phyloP scores from a whole-genome alignment of 1,284 basidiomycete genomes.

The Athelia sp. region DNA sequence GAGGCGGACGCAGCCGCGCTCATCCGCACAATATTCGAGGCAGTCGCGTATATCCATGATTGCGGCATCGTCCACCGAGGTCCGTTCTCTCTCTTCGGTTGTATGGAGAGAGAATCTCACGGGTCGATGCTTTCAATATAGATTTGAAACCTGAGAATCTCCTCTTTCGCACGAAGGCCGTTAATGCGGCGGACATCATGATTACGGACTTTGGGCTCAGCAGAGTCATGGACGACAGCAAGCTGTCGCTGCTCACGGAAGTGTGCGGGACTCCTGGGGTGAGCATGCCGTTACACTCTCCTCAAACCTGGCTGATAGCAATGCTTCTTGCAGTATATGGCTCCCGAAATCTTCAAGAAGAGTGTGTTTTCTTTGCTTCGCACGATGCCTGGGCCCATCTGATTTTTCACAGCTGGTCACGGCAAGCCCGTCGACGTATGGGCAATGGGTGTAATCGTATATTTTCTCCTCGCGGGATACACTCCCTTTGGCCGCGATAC shows the following conservation, averaged over 20 bases:
- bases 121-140: constrained; percentile 23
- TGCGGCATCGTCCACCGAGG: constrained; percentile 95
- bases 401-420: constrained; percentile 65
- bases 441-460: constrained; percentile 96
- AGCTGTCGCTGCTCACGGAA: constrained; percentile 86
- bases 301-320: background rate
- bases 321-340: constrained; percentile 74
- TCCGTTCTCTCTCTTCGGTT: constrained; percentile 24
- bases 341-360: constrained; percentile 97
- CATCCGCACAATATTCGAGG: constrained; percentile 80
- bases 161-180: constrained; percentile 85
- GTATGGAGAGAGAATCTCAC: too few species aligned
- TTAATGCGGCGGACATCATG: constrained; percentile 91
- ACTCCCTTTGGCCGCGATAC: constrained; percentile 92
- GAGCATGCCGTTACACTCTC: constrained; percentile 15
- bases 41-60: constrained; percentile 91
- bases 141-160: constrained; percentile 98
- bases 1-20: constrained; percentile 94
- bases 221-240: constrained; percentile 87
- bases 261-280: constrained; percentile 90
- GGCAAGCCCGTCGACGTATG: constrained; percentile 95
- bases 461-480: constrained; percentile 93
- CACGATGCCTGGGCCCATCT: background rate
- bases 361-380: constrained; percentile 37
- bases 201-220: constrained; percentile 96